Evolutionary conservation across 345 rosid genomes (phyloP), one percentile per base, ranked within the genome.

Genomic region (Barbarea vulgaris): DNA sequence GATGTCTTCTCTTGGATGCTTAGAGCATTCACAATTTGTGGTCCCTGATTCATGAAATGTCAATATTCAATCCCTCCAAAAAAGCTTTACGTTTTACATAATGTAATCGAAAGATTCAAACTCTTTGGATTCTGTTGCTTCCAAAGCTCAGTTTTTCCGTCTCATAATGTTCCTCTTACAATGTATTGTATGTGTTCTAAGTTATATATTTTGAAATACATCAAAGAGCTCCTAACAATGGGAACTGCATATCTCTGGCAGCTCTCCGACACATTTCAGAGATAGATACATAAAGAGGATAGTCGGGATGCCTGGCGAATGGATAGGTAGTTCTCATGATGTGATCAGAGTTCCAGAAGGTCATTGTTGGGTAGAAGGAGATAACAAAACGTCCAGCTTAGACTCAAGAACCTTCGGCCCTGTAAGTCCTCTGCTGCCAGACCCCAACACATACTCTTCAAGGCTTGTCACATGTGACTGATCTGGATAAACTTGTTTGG

Each of bases 311-410:
- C 98, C 96, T 13, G 98, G 99, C 3, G 97, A 95, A 53, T 90
- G 94, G 97, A 70, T 90, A 46, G 87, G 85, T 62, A 81, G 80
- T 74, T 77, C 82, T 25, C 70, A 70, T 37, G 93, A 90, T 79
- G 84, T 89, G 73, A 77, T 90, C 41, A 82, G 84, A 82, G 69
- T 95, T 59, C 96, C 96, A 10, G 79, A 85, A 70, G 98, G 99
- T 56, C 97, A 86, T 70, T 95, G 96, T 73, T 95, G 98, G 98
- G 94, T 93, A 15, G 99, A 95, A 85, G 99, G 98, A 73, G 98
- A 90, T 69, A 86, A 90, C 82, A 56, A 69, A 44, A 69, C 61
- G 62, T 79, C 85, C 63, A 92, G 96, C 83, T 34, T 80, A 70
- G 98, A 95, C 80, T 90, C 98, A 4, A 85, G 89, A 80, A 82